Base-by-base conservation (phyloP, 2,329 filamentous ascomycete genomes). In the Botryotinia calthae region DNA sequence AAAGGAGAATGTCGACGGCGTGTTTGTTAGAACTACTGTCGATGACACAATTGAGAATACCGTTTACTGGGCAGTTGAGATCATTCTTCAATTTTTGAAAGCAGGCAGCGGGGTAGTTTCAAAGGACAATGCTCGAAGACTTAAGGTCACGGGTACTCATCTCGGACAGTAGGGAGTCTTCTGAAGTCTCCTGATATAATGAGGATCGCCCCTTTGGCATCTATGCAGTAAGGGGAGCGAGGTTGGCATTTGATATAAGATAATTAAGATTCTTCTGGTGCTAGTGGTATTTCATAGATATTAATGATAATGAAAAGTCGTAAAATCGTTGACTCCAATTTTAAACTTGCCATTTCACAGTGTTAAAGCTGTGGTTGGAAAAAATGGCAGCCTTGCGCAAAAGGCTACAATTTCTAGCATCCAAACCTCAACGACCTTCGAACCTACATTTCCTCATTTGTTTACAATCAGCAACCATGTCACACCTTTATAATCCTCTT, bases 401-500 rank as follows among this genome's bases (percentile, higher is more conserved):
- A 72, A 78, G 77, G 77, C 76, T 48, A 40, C 74, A 61, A 70
- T 25, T 42, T 40, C 22, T n/a, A 16, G 25, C 22, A 31, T n/a
- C 22, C 8, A 34, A 44, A 74, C 54, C 68, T 58, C 44, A 37
- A 56, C 51, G 2, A 28, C 46, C 51, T 67, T 31, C 40, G n/a
- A n/a, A 70, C 31, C 22, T 63, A 16, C 20, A 69, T 61, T 22
- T 22, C 54, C 34, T 31, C 40, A 70, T 54, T 54, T 54, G 9
- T 28, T 44, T 42, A 66, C 42, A 74, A 61, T 70, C 31, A 61
- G 44, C n/a, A 71, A 75, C 12, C 9, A 90, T 90, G 88, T 82
- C 87, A 44, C 87, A 89, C 77, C 86, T 95, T 77, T 85, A 87
- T 10, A 95, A 95, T 75, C 88, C 92, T 34, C 86, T 95, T 66